Percentiles rank a stretch among this genome's conserved stretches.
These are phyloP conservation scores for Agroathelia rolfsii DNA, from an alignment of 1,284 basidiomycete species.

Conservation along the genomic window DNA sequence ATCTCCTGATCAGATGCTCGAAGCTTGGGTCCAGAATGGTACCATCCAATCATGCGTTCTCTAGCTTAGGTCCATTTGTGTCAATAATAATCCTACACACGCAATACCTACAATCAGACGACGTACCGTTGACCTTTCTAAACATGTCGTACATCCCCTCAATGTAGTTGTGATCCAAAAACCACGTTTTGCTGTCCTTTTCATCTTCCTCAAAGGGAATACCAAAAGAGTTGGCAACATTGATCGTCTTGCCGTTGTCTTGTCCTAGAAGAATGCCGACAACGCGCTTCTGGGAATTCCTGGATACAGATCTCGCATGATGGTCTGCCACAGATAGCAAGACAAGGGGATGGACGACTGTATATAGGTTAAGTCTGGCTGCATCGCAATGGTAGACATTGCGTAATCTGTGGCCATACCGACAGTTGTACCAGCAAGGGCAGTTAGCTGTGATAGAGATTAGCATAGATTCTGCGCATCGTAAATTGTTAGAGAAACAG, in stretches of 20 bases:
- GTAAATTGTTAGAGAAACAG: slow-evolving; percentile 7
- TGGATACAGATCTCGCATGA: slow-evolving; percentile 77
- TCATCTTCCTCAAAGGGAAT: slow-evolving; percentile 99
- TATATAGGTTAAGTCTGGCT: background rate
- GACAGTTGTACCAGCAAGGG: slow-evolving; percentile 58
- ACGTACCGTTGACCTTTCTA: slow-evolving; percentile 95
- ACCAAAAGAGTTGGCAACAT: slow-evolving; percentile 93
- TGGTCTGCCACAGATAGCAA: slow-evolving; percentile 87
- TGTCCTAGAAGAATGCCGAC: slow-evolving; percentile 92
- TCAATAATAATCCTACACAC: background rate
- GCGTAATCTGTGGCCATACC: slow-evolving; percentile 28
- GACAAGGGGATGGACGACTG: slow-evolving; percentile 87
- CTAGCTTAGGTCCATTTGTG: slow-evolving; percentile 45
- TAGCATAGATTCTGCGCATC: slow-evolving; percentile 6
- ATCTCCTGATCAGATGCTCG: slow-evolving; percentile 96
- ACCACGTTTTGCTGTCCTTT: slow-evolving; percentile 96
- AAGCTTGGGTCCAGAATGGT: slow-evolving; percentile 94
- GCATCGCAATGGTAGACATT: slow-evolving; percentile 6
- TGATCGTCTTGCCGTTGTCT: slow-evolving; percentile 87
- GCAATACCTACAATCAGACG: background rate
- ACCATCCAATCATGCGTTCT: slow-evolving; percentile 97
- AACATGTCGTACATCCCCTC: slow-evolving; percentile 99
- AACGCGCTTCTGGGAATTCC: slow-evolving; percentile 81
- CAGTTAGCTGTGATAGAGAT: slow-evolving; percentile 37
- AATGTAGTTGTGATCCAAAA: slow-evolving; percentile 97